Percentiles rank a stretch among this genome's conserved stretches.
Evolutionary conservation across 208 protist genomes (phyloP).

Genomic region (Crithidia bombi): DNA sequence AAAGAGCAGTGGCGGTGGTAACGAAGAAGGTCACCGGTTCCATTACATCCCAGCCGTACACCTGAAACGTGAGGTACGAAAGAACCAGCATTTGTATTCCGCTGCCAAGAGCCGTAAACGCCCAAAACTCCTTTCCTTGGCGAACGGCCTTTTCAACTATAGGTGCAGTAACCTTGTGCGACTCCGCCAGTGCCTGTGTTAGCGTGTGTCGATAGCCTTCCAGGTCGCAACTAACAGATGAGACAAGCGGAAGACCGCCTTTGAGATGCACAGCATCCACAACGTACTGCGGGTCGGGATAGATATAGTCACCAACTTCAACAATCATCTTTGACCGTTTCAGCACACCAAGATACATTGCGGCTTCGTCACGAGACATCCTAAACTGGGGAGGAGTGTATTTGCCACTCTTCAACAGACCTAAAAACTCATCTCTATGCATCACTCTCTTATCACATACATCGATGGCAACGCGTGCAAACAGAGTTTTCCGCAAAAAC

Average conservation of each 20-base stretch:
- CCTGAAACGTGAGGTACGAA: constrained; percentile 77
- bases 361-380: constrained; percentile 58
- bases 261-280: constrained; percentile 68
- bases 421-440: constrained; percentile 39
- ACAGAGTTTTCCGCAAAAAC: constrained; percentile 27
- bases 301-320: constrained; percentile 38
- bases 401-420: constrained; percentile 37
- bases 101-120: constrained; percentile 54
- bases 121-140: constrained; percentile 67
- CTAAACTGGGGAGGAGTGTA: constrained; percentile 38
- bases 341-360: constrained; percentile 44
- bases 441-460: constrained; percentile 36
- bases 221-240: constrained; percentile 14
- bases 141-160: constrained; percentile 25
- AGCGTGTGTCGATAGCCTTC: constrained; percentile 1
- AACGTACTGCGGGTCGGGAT: constrained; percentile 43
- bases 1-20: constrained; percentile 58
- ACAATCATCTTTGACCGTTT: constrained; percentile 41
- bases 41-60: constrained; percentile 87
- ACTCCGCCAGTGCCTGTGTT: constrained; percentile 3
- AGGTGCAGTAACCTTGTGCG: not conserved
- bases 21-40: constrained; percentile 86
- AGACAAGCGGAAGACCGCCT: constrained; percentile 48
- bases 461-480: constrained; percentile 29
- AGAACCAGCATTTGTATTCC: constrained; percentile 73